Conservation (phyloP, 2,329 filamentous ascomycete genomes). For the Polychaeton citri region DNA sequence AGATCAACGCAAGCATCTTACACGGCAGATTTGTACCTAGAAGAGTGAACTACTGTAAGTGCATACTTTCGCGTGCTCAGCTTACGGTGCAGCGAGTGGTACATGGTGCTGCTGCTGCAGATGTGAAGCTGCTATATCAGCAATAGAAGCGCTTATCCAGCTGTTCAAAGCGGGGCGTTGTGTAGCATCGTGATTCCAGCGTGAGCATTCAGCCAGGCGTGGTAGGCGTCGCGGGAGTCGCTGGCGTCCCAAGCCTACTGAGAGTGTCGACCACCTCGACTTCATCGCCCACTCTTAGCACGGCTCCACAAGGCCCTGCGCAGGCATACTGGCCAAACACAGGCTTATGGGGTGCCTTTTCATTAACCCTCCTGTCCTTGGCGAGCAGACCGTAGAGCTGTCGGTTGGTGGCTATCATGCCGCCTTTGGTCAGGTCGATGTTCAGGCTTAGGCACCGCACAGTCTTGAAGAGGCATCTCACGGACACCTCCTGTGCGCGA, state of each 20-base stretch:
- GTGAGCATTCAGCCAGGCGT: too few relatives aligned
- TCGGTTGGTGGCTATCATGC: slow-evolving; percentile 19
- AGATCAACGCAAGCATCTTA: too few relatives aligned
- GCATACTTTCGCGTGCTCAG: too few relatives aligned
- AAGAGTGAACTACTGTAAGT: too few relatives aligned
- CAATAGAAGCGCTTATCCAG: too few relatives aligned
- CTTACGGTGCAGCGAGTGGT: too few relatives aligned
- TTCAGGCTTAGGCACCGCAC: slow-evolving; percentile 20
- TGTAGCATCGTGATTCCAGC: too few relatives aligned
- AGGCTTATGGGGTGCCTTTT: slow-evolving; percentile 19
- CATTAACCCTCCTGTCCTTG: slow-evolving; percentile 19
- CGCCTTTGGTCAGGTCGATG: slow-evolving; percentile 18
- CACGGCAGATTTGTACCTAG: too few relatives aligned
- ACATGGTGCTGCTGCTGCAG: too few relatives aligned
- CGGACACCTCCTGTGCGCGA: slow-evolving; percentile 16
- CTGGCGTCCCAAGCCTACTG: background rate
- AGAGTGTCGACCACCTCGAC: slow-evolving; percentile 10
- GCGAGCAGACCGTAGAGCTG: slow-evolving; percentile 20
- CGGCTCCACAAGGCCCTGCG: slow-evolving; percentile 20
- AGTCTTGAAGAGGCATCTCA: slow-evolving; percentile 18
- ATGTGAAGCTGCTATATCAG: too few relatives aligned
- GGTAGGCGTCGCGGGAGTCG: too few relatives aligned
- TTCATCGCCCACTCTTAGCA: slow-evolving; percentile 19
- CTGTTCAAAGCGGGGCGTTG: too few relatives aligned
- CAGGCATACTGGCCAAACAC: slow-evolving; percentile 24